These are phyloP conservation scores for Thelonectria olida DNA, from an alignment of 2,329 filamentous ascomycete species.

Conservation along the genomic window DNA sequence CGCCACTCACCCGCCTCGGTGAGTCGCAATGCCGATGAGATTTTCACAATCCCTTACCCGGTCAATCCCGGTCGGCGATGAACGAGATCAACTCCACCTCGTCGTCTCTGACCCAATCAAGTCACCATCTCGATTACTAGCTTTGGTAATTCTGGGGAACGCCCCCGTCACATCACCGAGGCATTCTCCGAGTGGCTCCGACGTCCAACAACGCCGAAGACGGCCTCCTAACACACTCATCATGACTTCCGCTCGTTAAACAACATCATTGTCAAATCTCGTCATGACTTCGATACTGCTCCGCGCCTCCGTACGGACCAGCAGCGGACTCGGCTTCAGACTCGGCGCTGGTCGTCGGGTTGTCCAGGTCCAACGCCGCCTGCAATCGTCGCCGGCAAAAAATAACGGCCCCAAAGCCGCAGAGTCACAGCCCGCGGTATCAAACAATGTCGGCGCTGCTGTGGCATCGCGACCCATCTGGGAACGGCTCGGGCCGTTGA, in stretches of 20 bases:
- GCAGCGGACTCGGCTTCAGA: conserved; percentile 5
- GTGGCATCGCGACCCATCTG: conserved; percentile 55
- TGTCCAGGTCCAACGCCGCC: conserved; percentile 27
- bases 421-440: conserved; percentile 27
- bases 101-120: conserved; percentile 5
- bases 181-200: conserved; percentile 8
- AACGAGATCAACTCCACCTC: background rate
- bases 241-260: conserved; percentile 15
- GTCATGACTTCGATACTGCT: conserved; percentile 32
- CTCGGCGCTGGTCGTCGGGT: conserved; percentile 15
- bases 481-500: conserved; percentile 67
- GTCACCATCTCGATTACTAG: background rate
- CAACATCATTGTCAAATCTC: background rate
- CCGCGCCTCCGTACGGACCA: conserved; percentile 27
- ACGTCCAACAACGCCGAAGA: conserved; percentile 9
- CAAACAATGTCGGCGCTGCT: conserved; percentile 13
- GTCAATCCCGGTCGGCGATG: background rate
- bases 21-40: background rate
- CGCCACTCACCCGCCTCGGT: background rate
- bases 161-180: conserved; percentile 3
- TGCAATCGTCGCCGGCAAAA: conserved; percentile 22
- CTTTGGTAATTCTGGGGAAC: conserved; percentile 1
- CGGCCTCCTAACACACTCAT: conserved; percentile 3
- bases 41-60: background rate
- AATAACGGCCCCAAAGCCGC: conserved; percentile 3